A percentile compares a stretch with the other conserved stretches of the same genome.
These are phyloP conservation scores for Moesziomyces antarcticus DNA, from an alignment of 1,284 basidiomycete species.

Conservation along the genomic window DNA sequence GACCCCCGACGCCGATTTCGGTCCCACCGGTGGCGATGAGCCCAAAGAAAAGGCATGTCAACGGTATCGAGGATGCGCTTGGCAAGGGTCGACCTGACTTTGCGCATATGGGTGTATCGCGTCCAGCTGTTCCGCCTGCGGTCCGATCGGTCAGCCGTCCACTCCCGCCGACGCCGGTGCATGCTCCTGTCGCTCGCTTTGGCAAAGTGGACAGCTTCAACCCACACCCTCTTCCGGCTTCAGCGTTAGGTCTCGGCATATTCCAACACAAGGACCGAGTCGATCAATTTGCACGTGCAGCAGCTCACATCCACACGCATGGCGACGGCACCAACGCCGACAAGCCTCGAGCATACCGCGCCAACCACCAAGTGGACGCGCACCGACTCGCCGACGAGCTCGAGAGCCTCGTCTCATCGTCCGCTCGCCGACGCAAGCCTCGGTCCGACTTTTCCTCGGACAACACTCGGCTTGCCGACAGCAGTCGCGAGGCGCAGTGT, in stretches of 20 bases:
- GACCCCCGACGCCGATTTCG: constrained; percentile 5
- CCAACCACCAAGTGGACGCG: constrained; percentile 6
- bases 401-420: constrained; percentile 14
- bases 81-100: not conserved
- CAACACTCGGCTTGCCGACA: not conserved
- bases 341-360: constrained; percentile 6
- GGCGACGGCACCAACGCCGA: constrained; percentile 4
- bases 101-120: constrained; percentile 4
- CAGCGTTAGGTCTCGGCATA: not conserved
- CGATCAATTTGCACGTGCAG: not conserved
- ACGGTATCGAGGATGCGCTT: not conserved
- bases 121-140: not conserved
- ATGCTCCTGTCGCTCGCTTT: not conserved
- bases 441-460: constrained; percentile 1
- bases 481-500: constrained; percentile 16
- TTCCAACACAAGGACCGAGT: not conserved
- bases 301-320: constrained; percentile 3
- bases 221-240: too few species aligned
- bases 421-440: not conserved
- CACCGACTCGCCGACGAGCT: constrained; percentile 18
- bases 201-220: too few species aligned
- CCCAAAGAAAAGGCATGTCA: constrained; percentile 11
- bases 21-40: constrained; percentile 1
- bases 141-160: constrained; percentile 19
- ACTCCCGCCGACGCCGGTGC: constrained; percentile 22